Conservation (phyloP, 148 eudicot species). For the Arctostaphylos glauca region DNA sequence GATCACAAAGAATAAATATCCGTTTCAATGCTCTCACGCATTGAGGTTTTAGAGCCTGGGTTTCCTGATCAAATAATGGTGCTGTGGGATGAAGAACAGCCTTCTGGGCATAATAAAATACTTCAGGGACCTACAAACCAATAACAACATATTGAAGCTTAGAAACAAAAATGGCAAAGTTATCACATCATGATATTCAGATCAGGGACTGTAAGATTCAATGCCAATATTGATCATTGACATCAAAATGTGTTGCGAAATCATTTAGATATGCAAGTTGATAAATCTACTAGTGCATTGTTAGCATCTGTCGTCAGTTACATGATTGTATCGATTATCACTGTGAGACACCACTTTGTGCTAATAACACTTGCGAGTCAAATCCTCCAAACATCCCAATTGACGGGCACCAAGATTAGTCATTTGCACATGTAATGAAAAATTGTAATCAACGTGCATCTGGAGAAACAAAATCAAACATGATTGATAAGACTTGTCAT, state of each 20-base stretch:
- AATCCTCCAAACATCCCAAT: neutral
- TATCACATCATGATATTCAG: neutral
- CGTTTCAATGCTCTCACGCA: conserved; percentile 57
- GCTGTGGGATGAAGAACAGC: conserved; percentile 76
- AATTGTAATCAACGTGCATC: neutral
- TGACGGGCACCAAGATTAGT: neutral
- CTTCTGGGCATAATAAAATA: conserved; percentile 62
- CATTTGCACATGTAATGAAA: neutral
- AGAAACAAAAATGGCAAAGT: neutral
- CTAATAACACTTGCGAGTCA: neutral
- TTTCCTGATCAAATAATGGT: conserved; percentile 60
- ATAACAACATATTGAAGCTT: neutral
- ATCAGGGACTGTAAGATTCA: neutral
- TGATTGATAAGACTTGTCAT: neutral
- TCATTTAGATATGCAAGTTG: neutral
- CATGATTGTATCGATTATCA: neutral
- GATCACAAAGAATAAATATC: conserved; percentile 57
- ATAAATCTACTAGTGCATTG: neutral
- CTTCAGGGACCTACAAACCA: conserved; percentile 52
- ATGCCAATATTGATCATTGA: neutral
- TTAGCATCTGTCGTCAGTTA: neutral
- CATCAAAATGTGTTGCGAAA: neutral
- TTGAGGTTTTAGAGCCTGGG: conserved; percentile 48
- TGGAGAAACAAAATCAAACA: neutral
- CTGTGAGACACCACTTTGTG: neutral